These are phyloP conservation scores for Hypomontagnella monticulosa DNA, from an alignment of 495 filamentous ascomycete species.

Conservation along the genomic window DNA sequence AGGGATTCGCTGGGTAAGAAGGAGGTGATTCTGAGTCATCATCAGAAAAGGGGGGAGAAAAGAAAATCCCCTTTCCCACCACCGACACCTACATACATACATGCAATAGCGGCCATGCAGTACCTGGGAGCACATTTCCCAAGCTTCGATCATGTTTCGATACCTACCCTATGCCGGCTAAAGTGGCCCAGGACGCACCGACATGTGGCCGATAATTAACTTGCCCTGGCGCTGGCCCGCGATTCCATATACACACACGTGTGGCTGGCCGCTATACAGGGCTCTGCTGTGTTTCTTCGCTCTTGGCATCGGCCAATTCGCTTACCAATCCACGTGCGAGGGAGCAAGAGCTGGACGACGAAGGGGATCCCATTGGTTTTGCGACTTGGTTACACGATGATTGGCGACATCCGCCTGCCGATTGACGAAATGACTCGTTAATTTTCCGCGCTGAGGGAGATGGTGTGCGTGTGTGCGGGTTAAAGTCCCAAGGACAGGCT, in stretches of 20 bases:
- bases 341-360: conserved; percentile 24
- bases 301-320: conserved; percentile 28
- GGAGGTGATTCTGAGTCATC: conserved; percentile 8
- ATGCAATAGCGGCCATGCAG: not conserved
- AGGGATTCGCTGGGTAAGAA: conserved; percentile 1
- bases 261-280: conserved; percentile 11
- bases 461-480: conserved; percentile 9
- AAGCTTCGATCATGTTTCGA: no score
- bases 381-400: conserved; percentile 33
- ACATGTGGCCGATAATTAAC: conserved; percentile 32
- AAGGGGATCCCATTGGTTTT: conserved; percentile 5
- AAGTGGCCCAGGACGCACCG: conserved; percentile 30
- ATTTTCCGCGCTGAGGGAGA: conserved; percentile 18
- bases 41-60: conserved; percentile 2
- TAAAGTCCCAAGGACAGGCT: conserved; percentile 10
- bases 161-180: conserved; percentile 30
- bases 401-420: conserved; percentile 41
- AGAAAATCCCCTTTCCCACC: conserved; percentile 9
- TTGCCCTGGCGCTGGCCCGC: conserved; percentile 24
- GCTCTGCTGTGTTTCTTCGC: not conserved
- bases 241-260: conserved; percentile 26
- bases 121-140: no score
- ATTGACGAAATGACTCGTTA: conserved; percentile 43
- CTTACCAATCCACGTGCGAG: conserved; percentile 27
- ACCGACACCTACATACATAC: not conserved